Percentiles rank a stretch among this genome's conserved stretches.
These are phyloP conservation scores for Furcasterigmium sp. DNA, from an alignment of 2,329 filamentous ascomycete species.

Conservation along the genomic window DNA sequence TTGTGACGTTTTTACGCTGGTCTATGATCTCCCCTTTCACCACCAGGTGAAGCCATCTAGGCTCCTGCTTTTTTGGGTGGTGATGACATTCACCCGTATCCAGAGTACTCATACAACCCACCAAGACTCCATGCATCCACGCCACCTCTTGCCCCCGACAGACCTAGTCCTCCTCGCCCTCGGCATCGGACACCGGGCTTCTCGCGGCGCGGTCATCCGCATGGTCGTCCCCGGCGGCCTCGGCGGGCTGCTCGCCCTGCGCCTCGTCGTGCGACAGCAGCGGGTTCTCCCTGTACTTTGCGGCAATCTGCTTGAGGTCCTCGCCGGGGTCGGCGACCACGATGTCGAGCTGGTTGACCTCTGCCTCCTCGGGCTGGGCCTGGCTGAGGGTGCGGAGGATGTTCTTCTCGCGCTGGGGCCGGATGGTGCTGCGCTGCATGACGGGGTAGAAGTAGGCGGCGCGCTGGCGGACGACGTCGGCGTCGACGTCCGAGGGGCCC, in stretches of 20 bases:
- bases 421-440: conserved; percentile 57
- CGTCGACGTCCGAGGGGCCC: conserved; percentile 25
- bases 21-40: too few relatives aligned
- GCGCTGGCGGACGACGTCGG: conserved; percentile 37
- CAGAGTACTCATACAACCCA: too few relatives aligned
- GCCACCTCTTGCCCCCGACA: too few relatives aligned
- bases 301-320: conserved; percentile 45
- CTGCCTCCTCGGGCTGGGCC: conserved; percentile 40
- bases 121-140: too few relatives aligned
- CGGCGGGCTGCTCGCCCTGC: background rate
- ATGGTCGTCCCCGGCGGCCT: background rate
- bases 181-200: conserved; percentile 31
- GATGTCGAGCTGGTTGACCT: conserved; percentile 52
- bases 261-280: conserved; percentile 7
- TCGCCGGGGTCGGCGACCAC: conserved; percentile 51
- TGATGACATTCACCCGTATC: too few relatives aligned
- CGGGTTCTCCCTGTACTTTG: conserved; percentile 46
- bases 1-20: too few relatives aligned
- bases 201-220: background rate
- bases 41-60: too few relatives aligned
- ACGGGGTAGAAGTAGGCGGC: conserved; percentile 65
- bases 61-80: too few relatives aligned
- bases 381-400: conserved; percentile 49
- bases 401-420: conserved; percentile 59
- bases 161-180: conserved; percentile 39